A percentile compares a stretch with the other conserved stretches of the same genome.
phyloP scores from a whole-genome alignment of 164 flowering plant genomes.

The Hamamelis virginiana region DNA sequence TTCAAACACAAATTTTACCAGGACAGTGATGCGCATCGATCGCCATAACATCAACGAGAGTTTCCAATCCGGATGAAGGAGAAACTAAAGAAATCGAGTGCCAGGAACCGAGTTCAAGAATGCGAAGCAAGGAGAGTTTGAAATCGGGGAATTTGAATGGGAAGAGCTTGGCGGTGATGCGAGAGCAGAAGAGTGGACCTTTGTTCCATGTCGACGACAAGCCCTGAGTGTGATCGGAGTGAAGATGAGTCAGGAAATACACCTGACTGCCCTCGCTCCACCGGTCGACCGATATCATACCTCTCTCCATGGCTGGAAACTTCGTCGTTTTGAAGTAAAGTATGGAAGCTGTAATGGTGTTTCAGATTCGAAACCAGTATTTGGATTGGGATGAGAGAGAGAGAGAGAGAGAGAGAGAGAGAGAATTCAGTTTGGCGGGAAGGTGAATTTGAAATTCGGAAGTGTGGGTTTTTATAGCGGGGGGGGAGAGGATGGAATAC shows the following conservation, averaged over 20 bases:
- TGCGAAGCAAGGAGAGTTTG: constrained; percentile 57
- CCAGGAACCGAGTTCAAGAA: constrained; percentile 54
- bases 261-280: constrained; percentile 59
- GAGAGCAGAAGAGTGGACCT: constrained; percentile 78
- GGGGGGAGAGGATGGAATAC: no score
- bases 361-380: constrained; percentile 6
- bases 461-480: no score
- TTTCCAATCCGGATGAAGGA: constrained; percentile 37
- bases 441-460: not conserved
- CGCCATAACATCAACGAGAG: constrained; percentile 46
- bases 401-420: not conserved
- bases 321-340: not conserved
- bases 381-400: not conserved
- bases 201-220: constrained; percentile 57
- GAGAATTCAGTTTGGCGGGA: not conserved
- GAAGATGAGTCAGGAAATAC: constrained; percentile 86
- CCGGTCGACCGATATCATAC: constrained; percentile 66
- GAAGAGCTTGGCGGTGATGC: constrained; percentile 73
- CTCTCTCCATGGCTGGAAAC: constrained; percentile 49
- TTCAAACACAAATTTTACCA: constrained; percentile 38
- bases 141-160: constrained; percentile 67
- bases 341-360: not conserved
- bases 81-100: constrained; percentile 48
- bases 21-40: constrained; percentile 90
- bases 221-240: constrained; percentile 82